These are phyloP conservation scores for Candida multigemmis DNA, from an alignment of 805 yeast genomes.

Conservation along the genomic window DNA sequence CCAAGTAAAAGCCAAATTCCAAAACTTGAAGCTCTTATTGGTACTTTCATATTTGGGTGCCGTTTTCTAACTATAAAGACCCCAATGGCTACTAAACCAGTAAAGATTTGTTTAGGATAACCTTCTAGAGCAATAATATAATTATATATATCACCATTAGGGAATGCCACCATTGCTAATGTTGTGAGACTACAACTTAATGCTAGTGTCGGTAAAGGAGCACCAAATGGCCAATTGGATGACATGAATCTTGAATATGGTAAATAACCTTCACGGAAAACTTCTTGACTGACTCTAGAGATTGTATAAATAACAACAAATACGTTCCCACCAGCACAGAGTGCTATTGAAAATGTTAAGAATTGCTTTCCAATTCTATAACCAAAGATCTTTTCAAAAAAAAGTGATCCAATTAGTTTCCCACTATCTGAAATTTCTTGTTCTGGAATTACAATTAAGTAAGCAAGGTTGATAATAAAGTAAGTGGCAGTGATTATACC, in stretches of 20 bases:
- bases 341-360: conserved; percentile 47
- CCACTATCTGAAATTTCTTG: conserved; percentile 47
- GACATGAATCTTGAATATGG: conserved; percentile 47
- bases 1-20: conserved; percentile 40
- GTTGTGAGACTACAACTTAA: conserved; percentile 36
- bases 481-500: conserved; percentile 39
- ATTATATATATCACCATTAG: conserved; percentile 42
- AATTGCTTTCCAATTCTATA: conserved; percentile 41
- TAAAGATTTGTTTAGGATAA: conserved; percentile 41
- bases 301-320: conserved; percentile 52
- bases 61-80: conserved; percentile 43
- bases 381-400: conserved; percentile 51
- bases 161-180: conserved; percentile 26
- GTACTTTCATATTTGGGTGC: conserved; percentile 39
- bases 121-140: conserved; percentile 45
- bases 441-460: conserved; percentile 43
- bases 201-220: conserved; percentile 45
- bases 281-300: conserved; percentile 57
- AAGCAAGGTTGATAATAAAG: conserved; percentile 45
- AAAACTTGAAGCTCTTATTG: conserved; percentile 39
- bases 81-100: conserved; percentile 47
- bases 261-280: conserved; percentile 52
- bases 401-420: conserved; percentile 48
- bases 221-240: conserved; percentile 45
- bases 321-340: conserved; percentile 56